Evolutionary conservation across 352 stramenopile genomes (phyloP).

Genomic region (Globisporangium alternatum): DNA sequence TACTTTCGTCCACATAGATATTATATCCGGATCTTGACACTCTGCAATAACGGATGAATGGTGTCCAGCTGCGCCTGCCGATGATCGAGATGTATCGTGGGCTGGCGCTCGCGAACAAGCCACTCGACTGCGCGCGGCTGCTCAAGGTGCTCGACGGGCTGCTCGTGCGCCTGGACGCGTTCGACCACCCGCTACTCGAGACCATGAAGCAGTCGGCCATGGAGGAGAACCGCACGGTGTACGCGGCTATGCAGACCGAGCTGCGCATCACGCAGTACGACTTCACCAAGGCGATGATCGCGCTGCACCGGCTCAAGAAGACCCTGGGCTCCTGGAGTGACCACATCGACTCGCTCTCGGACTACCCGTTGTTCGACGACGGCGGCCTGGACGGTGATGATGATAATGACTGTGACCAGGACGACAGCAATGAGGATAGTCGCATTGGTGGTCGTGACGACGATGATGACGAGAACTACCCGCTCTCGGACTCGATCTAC

Average conservation of each 20-base stretch:
- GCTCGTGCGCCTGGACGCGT: constrained; percentile 48
- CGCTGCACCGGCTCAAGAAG: constrained; percentile 67
- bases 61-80: constrained; percentile 49
- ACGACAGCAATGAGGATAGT: constrained; percentile 18
- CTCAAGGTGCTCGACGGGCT: constrained; percentile 44
- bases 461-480: constrained; percentile 27
- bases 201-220: constrained; percentile 69
- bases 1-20: background rate
- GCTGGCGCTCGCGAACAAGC: constrained; percentile 41
- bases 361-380: constrained; percentile 76
- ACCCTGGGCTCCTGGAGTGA: constrained; percentile 69
- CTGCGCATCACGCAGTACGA: constrained; percentile 69
- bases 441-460: constrained; percentile 6
- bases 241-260: constrained; percentile 66
- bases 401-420: constrained; percentile 10
- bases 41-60: background rate
- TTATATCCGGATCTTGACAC: background rate
- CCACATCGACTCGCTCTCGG: constrained; percentile 74
- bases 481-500: constrained; percentile 62
- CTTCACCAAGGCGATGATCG: constrained; percentile 72
- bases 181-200: constrained; percentile 70
- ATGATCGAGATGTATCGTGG: constrained; percentile 75
- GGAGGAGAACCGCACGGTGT: constrained; percentile 65
- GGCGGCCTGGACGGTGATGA: constrained; percentile 14
- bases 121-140: constrained; percentile 58